Percentiles rank a stretch among this genome's conserved stretches.
phyloP scores from a whole-genome alignment of 495 filamentous ascomycete genomes.

The Penicillium tannophilum region DNA sequence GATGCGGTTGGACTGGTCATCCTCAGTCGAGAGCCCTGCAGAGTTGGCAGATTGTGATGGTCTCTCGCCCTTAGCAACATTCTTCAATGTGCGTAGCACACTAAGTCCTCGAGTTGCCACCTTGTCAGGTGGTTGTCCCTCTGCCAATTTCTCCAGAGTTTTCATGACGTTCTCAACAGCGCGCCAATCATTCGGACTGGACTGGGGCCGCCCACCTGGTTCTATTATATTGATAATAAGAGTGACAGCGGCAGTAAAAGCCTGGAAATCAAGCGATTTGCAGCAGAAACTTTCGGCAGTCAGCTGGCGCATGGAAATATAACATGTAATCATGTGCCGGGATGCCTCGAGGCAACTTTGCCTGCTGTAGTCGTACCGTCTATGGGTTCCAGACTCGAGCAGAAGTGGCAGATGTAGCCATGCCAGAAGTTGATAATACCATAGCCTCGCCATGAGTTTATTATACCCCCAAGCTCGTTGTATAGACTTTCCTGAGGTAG shows the following conservation, averaged over 20 bases:
- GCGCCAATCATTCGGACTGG: neutral
- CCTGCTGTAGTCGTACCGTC: slow-evolving; percentile 38
- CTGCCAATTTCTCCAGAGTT: slow-evolving; percentile 8
- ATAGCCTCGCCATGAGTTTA: slow-evolving; percentile 17
- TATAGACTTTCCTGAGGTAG: slow-evolving; percentile 34
- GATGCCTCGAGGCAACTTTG: slow-evolving; percentile 42
- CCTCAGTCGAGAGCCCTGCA: slow-evolving; percentile 1
- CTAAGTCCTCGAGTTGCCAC: slow-evolving; percentile 13
- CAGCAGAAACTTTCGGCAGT: slow-evolving; percentile 37
- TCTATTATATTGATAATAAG: slow-evolving; percentile 48
- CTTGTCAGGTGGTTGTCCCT: slow-evolving; percentile 8
- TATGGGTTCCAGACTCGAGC: slow-evolving; percentile 41
- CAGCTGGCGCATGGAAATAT: slow-evolving; percentile 37
- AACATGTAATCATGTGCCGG: slow-evolving; percentile 41
- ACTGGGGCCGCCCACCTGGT: slow-evolving; percentile 4
- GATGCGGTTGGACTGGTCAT: slow-evolving; percentile 8
- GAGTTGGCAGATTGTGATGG: neutral
- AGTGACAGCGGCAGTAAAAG: slow-evolving; percentile 50
- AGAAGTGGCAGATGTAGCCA: slow-evolving; percentile 57
- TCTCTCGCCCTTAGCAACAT: slow-evolving; percentile 3
- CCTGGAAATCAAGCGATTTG: slow-evolving; percentile 55
- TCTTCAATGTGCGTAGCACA: slow-evolving; percentile 11
- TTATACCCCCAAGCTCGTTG: slow-evolving; percentile 9
- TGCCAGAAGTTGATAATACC: slow-evolving; percentile 32
- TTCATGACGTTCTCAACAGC: slow-evolving; percentile 11